Conservation (phyloP, 352 stramenopile species). For the Pythium sp. region DNA sequence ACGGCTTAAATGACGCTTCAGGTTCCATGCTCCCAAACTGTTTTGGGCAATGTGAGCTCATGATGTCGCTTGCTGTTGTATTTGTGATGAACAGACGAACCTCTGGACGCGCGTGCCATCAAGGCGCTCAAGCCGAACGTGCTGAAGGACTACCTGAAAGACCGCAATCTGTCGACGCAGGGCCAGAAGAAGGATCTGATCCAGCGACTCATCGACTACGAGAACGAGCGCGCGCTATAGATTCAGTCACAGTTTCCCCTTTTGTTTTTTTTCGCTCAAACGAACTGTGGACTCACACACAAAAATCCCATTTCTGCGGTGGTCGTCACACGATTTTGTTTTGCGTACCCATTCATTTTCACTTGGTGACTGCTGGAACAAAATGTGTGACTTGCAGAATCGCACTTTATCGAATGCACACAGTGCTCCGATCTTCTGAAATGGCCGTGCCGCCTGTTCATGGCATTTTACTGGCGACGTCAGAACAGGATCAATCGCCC, state of each 20-base stretch:
- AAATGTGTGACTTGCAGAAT: not conserved
- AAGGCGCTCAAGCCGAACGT: slow-evolving; percentile 85
- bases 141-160: slow-evolving; percentile 89
- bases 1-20: slow-evolving; percentile 14
- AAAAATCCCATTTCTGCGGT: slow-evolving; percentile 2
- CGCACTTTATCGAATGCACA: not conserved
- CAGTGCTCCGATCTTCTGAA: slow-evolving; percentile 7
- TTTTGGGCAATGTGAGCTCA: not conserved
- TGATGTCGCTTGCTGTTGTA: not conserved
- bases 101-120: slow-evolving; percentile 77
- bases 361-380: not conserved
- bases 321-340: not conserved
- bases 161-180: slow-evolving; percentile 77
- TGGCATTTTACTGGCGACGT: not conserved
- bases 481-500: not conserved
- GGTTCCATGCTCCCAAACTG: not conserved
- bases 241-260: slow-evolving; percentile 10
- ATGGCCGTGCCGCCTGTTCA: not conserved
- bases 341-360: not conserved
- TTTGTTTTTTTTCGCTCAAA: slow-evolving; percentile 4
- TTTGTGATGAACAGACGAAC: slow-evolving; percentile 45
- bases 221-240: slow-evolving; percentile 84
- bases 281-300: not conserved
- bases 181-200: slow-evolving; percentile 89
- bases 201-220: slow-evolving; percentile 86